Evolutionary conservation across 2,329 filamentous ascomycete species (phyloP).

Genomic region (Fusarium vanettenii): DNA sequence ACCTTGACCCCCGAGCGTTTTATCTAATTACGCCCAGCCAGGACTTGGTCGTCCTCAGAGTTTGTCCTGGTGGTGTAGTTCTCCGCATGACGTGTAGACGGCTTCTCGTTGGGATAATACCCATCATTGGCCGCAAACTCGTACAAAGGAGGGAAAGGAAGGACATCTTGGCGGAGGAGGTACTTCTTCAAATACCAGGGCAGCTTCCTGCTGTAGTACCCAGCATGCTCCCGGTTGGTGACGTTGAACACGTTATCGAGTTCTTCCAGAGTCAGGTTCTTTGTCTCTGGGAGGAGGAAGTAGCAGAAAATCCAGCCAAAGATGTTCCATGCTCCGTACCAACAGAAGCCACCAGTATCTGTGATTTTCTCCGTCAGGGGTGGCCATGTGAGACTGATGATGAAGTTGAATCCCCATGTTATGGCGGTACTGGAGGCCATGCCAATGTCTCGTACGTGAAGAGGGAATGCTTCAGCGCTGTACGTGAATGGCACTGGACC

Average conservation of each 20-base stretch:
- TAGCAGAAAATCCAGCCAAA: slow-evolving; percentile 49
- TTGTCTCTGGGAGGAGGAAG: slow-evolving; percentile 51
- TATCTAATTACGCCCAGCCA: background rate
- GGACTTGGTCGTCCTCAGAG: slow-evolving; percentile 11
- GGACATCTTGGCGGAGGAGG: slow-evolving; percentile 42
- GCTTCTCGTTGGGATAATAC: slow-evolving; percentile 29
- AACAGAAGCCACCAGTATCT: slow-evolving; percentile 52
- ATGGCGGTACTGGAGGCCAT: slow-evolving; percentile 61
- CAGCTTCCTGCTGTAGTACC: slow-evolving; percentile 47
- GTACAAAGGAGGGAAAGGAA: slow-evolving; percentile 47
- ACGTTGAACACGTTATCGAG: slow-evolving; percentile 50
- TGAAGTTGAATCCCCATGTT: slow-evolving; percentile 55
- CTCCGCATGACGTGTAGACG: slow-evolving; percentile 14
- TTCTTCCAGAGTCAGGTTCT: slow-evolving; percentile 50
- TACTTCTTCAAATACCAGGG: slow-evolving; percentile 49
- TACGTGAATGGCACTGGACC: slow-evolving; percentile 71
- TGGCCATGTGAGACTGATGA: slow-evolving; percentile 52
- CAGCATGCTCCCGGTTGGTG: slow-evolving; percentile 45
- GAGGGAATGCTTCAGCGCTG: slow-evolving; percentile 68
- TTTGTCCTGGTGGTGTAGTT: accelerated
- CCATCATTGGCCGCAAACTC: slow-evolving; percentile 40
- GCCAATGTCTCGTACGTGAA: slow-evolving; percentile 66
- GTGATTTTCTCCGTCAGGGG: slow-evolving; percentile 36
- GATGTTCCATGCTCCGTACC: slow-evolving; percentile 53
- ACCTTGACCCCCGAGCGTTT: accelerated